Percentiles rank a stretch among this genome's conserved stretches.
phyloP scores from a whole-genome alignment of 1,284 basidiomycete species.

The Fistulina hepatica region DNA sequence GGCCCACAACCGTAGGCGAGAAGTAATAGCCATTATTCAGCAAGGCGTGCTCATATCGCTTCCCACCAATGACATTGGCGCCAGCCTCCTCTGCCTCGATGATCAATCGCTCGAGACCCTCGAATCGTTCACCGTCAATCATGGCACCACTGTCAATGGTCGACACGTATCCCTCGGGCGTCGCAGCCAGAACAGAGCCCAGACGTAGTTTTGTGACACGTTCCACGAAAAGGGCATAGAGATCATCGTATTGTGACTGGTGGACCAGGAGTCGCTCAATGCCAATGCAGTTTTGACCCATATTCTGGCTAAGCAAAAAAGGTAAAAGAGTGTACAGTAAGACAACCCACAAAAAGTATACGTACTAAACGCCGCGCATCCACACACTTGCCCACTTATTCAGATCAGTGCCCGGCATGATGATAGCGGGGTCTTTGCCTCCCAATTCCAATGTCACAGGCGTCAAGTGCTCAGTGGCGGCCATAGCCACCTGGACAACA shows the following conservation, averaged over 20 bases:
- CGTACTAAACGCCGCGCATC: conserved; percentile 86
- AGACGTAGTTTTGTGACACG: conserved; percentile 57
- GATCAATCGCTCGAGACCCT: conserved; percentile 61
- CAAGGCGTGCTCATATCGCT: conserved; percentile 55
- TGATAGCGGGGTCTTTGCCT: conserved; percentile 72
- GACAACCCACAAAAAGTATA: conserved; percentile 12
- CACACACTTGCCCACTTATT: conserved; percentile 59
- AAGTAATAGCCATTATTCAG: conserved; percentile 72
- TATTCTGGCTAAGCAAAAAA: conserved; percentile 63
- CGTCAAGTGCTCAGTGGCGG: conserved; percentile 77
- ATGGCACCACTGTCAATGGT: conserved; percentile 76
- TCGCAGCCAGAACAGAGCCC: conserved; percentile 55
- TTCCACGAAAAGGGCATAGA: conserved; percentile 55
- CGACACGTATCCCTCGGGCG: conserved; percentile 53
- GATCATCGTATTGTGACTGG: conserved; percentile 57
- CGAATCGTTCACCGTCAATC: conserved; percentile 65
- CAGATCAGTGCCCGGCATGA: conserved; percentile 64
- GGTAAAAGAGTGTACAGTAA: no score
- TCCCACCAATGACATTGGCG: conserved; percentile 61
- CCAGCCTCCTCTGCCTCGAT: conserved; percentile 63
- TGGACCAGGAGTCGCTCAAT: conserved; percentile 91
- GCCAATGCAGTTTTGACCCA: conserved; percentile 95
- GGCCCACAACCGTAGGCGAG: conserved; percentile 75
- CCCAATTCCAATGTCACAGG: conserved; percentile 89
- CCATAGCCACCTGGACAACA: conserved; percentile 53